A percentile compares a stretch with the other conserved stretches of the same genome.
phyloP scores from a whole-genome alignment of 345 rosid species.

The Geranium rotundifolium region DNA sequence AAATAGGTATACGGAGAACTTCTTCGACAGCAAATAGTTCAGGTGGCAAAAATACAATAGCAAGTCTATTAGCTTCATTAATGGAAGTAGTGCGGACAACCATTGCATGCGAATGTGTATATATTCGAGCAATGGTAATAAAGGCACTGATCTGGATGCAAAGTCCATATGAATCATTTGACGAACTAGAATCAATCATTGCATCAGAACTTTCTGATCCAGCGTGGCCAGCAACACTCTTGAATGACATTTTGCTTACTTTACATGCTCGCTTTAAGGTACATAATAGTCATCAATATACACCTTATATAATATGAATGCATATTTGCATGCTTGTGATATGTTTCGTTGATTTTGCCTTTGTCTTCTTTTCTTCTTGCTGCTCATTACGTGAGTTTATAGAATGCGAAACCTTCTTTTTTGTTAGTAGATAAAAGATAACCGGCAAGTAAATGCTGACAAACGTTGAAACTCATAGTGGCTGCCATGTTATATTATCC shows the following conservation, averaged over 20 bases:
- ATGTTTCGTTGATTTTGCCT: not conserved
- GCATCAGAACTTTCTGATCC: constrained; percentile 99
- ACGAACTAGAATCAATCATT: constrained; percentile 86
- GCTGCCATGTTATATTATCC: no score
- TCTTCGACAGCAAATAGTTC: constrained; percentile 54
- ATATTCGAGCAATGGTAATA: constrained; percentile 95
- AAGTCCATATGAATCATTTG: constrained; percentile 85
- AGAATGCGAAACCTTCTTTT: no score
- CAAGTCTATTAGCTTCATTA: constrained; percentile 78
- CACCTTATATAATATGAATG: no score
- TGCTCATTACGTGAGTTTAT: no score
- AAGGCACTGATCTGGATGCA: constrained; percentile 99
- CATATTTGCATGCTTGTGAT: not conserved
- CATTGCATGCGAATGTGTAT: constrained; percentile 97
- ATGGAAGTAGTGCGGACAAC: constrained; percentile 99
- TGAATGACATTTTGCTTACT: constrained; percentile 91
- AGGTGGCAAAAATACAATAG: constrained; percentile 76
- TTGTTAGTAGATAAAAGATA: no score
- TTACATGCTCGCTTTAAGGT: constrained; percentile 99
- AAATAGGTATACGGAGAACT: constrained; percentile 52
- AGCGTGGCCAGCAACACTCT: constrained; percentile 80
- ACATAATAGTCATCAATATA: constrained; percentile 5
- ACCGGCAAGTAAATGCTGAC: no score
- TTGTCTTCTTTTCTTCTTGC: no score
- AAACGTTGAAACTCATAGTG: no score